These are phyloP conservation scores for Petunia axillaris DNA, from an alignment of 257 asterid genomes.

Conservation along the genomic window DNA sequence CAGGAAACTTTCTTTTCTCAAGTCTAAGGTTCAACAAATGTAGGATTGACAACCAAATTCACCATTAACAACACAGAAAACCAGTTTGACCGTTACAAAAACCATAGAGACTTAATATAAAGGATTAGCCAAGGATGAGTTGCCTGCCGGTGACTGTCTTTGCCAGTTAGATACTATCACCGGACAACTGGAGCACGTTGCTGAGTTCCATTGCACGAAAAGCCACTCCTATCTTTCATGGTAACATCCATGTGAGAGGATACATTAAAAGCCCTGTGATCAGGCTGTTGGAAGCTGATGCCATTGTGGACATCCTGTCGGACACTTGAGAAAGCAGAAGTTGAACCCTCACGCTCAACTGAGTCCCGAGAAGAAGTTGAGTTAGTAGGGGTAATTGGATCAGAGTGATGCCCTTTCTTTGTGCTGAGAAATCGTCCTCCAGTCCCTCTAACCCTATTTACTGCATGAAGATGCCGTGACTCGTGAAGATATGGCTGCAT, in stretches of 20 bases:
- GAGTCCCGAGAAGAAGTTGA: slow-evolving; percentile 33
- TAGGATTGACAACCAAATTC: not conserved
- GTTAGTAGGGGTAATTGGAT: slow-evolving; percentile 34
- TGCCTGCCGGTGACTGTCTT: slow-evolving; percentile 58
- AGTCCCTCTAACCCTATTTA: slow-evolving; percentile 84
- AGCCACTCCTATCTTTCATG: slow-evolving; percentile 48
- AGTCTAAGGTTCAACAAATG: slow-evolving; percentile 2
- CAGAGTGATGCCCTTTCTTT: slow-evolving; percentile 54
- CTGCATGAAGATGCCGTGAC: slow-evolving; percentile 94
- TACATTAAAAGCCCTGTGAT: slow-evolving; percentile 36
- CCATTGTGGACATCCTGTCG: slow-evolving; percentile 28
- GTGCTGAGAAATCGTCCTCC: slow-evolving; percentile 96
- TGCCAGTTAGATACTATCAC: slow-evolving; percentile 40
- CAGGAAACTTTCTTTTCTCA: not conserved
- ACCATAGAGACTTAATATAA: slow-evolving; percentile 28
- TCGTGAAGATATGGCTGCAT: slow-evolving; percentile 96
- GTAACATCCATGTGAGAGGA: slow-evolving; percentile 43
- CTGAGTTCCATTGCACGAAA: slow-evolving; percentile 47
- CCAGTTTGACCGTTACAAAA: not conserved
- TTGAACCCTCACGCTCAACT: slow-evolving; percentile 33
- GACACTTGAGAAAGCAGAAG: slow-evolving; percentile 28
- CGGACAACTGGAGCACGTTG: slow-evolving; percentile 63
- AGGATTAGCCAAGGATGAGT: slow-evolving; percentile 97
- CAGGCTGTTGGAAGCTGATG: slow-evolving; percentile 40
- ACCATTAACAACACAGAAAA: not conserved